Evolutionary conservation across 495 filamentous ascomycete genomes (phyloP).

Genomic region (Lichenothelia convexa): DNA sequence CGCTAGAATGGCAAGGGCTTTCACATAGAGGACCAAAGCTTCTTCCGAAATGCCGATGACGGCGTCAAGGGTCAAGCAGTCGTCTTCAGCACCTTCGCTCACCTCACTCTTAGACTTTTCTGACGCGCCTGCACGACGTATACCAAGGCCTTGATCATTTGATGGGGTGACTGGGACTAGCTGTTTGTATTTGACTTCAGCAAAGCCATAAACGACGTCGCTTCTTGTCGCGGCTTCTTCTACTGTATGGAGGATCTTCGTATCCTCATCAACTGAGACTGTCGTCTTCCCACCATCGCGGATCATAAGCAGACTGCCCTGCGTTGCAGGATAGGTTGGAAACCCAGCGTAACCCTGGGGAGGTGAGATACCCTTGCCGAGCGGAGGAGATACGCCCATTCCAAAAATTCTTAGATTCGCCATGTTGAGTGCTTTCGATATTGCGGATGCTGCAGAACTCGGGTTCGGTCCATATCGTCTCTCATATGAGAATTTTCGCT

Average conservation of each 20-base stretch:
- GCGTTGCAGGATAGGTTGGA: constrained; percentile 64
- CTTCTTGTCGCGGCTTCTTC: constrained; percentile 84
- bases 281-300: constrained; percentile 43
- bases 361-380: constrained; percentile 49
- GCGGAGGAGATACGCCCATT: constrained; percentile 49
- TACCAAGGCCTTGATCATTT: constrained; percentile 47
- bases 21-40: constrained; percentile 88
- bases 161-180: constrained; percentile 74
- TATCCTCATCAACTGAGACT: constrained; percentile 58
- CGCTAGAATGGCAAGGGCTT: constrained; percentile 69
- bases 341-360: constrained; percentile 65
- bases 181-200: constrained; percentile 96
- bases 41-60: constrained; percentile 80
- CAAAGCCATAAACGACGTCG: constrained; percentile 91
- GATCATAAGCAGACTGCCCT: constrained; percentile 38
- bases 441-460: constrained; percentile 65
- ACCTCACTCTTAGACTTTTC: constrained; percentile 23
- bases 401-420: constrained; percentile 66
- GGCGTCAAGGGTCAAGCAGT: constrained; percentile 67
- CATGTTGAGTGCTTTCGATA: constrained; percentile 87
- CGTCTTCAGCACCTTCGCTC: constrained; percentile 28
- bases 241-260: constrained; percentile 54
- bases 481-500: constrained; percentile 58
- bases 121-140: constrained; percentile 31
- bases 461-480: constrained; percentile 57